phyloP scores from a whole-genome alignment of 805 yeast genomes.

The Babjeviella inositovora region DNA sequence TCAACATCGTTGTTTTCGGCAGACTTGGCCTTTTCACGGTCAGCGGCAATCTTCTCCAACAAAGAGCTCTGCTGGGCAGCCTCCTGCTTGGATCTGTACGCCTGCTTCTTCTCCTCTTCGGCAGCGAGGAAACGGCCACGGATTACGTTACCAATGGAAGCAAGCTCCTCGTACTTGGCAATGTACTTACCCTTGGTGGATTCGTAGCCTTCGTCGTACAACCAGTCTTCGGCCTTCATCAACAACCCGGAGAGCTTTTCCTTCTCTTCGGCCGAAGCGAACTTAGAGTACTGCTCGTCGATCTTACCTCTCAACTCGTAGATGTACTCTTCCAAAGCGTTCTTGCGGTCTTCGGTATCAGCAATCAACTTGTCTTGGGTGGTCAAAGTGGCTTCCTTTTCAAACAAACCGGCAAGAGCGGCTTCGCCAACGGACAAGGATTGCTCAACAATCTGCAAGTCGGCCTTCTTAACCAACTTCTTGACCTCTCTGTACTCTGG shows the following conservation, averaged over 20 bases:
- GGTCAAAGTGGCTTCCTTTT: slow-evolving; percentile 71
- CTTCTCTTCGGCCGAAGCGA: slow-evolving; percentile 88
- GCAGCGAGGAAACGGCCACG: slow-evolving; percentile 89
- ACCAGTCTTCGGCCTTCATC: slow-evolving; percentile 91
- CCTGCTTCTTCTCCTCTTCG: slow-evolving; percentile 91
- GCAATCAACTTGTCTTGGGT: slow-evolving; percentile 92
- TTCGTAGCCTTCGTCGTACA: slow-evolving; percentile 94
- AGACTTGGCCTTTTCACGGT: slow-evolving; percentile 16
- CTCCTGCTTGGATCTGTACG: slow-evolving; percentile 73
- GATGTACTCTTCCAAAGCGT: slow-evolving; percentile 95
- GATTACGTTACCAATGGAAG: slow-evolving; percentile 86
- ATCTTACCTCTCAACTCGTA: slow-evolving; percentile 94
- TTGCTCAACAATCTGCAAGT: slow-evolving; percentile 41
- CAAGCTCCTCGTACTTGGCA: slow-evolving; percentile 95
- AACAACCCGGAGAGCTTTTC: slow-evolving; percentile 56
- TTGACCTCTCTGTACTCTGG: slow-evolving; percentile 83
- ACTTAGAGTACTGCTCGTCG: slow-evolving; percentile 78
- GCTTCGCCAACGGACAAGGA: slow-evolving; percentile 47
- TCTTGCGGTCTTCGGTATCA: slow-evolving; percentile 97
- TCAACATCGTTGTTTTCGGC: slow-evolving; percentile 17
- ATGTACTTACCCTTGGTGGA: slow-evolving; percentile 91
- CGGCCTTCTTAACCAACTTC: slow-evolving; percentile 86
- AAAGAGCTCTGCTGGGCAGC: slow-evolving; percentile 69
- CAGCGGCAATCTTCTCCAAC: slow-evolving; percentile 75
- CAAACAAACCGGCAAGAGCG: slow-evolving; percentile 45